These are phyloP conservation scores for Emergomyces orientalis DNA, from an alignment of 2,329 filamentous ascomycete genomes.

Conservation along the genomic window DNA sequence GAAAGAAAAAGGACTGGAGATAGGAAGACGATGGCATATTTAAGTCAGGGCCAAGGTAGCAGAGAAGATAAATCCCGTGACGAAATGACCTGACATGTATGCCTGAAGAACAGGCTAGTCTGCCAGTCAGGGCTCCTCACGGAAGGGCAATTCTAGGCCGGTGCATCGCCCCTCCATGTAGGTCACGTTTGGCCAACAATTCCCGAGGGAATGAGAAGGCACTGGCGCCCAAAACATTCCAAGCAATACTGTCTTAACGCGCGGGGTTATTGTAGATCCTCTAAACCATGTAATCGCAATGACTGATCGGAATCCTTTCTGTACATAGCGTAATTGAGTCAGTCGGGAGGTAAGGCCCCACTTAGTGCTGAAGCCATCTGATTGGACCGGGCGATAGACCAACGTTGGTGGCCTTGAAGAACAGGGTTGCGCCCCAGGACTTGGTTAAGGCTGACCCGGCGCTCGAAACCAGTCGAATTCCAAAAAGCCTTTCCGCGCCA, in stretches of 20 bases:
- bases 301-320: conserved; percentile 1
- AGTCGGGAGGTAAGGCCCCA: not conserved
- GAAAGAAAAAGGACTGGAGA: not conserved
- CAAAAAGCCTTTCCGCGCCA: not conserved
- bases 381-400: conserved; percentile 1
- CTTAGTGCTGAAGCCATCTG: not conserved
- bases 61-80: not conserved
- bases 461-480: not conserved
- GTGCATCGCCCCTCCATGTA: conserved; percentile 6
- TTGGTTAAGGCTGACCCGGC: conserved; percentile 4
- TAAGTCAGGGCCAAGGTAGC: not conserved
- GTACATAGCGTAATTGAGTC: not conserved
- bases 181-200: conserved; percentile 1
- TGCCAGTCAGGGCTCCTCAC: not conserved
- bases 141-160: conserved; percentile 2
- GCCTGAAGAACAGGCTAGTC: conserved; percentile 4
- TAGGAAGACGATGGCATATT: not conserved
- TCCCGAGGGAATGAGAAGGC: not conserved
- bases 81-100: conserved; percentile 4
- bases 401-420: not conserved
- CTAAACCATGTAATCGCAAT: conserved; percentile 4
- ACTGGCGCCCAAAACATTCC: conserved; percentile 3
- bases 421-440: conserved; percentile 1
- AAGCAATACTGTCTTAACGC: not conserved
- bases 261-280: not conserved